Evolutionary conservation across 768 basidiomycete species (phyloP), one percentile per base, ranked within the genome.

Genomic region (Tylopilus subfusipes): DNA sequence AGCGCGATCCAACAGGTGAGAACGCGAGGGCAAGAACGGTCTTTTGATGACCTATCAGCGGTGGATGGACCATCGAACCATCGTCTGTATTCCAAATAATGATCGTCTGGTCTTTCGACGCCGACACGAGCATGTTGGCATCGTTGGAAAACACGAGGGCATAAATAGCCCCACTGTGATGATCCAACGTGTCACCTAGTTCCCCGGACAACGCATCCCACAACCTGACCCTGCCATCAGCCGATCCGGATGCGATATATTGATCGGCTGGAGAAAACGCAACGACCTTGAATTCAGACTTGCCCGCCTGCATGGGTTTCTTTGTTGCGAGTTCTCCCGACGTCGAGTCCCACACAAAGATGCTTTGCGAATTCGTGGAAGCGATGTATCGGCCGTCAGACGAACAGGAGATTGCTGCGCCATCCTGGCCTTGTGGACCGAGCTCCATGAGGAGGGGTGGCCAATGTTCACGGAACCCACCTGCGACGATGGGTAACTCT

Each of bases 401-500:
- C 1, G 70, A 70, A 46, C 64, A 63, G 11, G 70, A 57, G 24
- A 70, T 52, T 0, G 64, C 55, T 5, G 40, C 29, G 2, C 68
- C 54, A 16, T 49, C 49, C 21, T 36, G 51, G 24, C 62, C 64
- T 0, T 54, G 55, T 13, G 38, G 50, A 47, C 57, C 53, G 33
- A 70, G 68, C 33, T 70, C 68, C 14, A 56, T 68, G 19, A 72
- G 69, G 25, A 70, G 56, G 6, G 69, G 70, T 3, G 69, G 57
- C 69, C 69, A 70, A 22, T 58, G 59, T 36, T 68, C 61, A 6
- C 67, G 70, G 39, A 65, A 71, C 10, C 68, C 68, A 18, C 69
- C 70, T 1, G 42, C 57, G 38, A 72, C 31, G 42, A 58, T 6
- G 18, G 70, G 68, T 11, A 62, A 4, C 10, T 58, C 50, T 18